Percentiles rank a stretch among this genome's conserved stretches.
phyloP scores from a whole-genome alignment of 2,329 filamentous ascomycete species.

The Balansia obtecta region DNA sequence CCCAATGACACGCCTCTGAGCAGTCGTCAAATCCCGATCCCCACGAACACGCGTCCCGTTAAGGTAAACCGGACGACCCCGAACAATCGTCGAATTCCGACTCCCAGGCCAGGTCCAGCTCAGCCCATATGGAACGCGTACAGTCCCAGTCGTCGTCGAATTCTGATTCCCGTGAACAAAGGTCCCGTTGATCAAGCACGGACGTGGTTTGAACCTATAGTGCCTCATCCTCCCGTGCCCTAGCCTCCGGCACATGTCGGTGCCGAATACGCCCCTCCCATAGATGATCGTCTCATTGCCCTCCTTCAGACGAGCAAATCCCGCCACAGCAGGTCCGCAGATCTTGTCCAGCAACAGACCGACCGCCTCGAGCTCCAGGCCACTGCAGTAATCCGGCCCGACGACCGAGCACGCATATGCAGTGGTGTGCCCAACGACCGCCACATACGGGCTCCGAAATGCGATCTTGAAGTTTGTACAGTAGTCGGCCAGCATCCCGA shows the following conservation, averaged over 20 bases:
- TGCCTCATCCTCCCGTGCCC: background rate
- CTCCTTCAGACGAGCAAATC: background rate
- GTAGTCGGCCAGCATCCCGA: background rate
- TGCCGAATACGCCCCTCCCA: background rate
- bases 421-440: background rate
- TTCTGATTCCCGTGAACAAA: background rate
- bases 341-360: background rate
- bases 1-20: background rate
- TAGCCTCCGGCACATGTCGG: background rate
- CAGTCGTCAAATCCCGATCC: background rate
- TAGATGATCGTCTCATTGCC: background rate
- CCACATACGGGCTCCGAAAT: background rate
- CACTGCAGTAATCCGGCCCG: background rate
- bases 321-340: background rate
- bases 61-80: background rate
- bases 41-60: background rate
- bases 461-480: background rate
- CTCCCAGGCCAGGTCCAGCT: too few species aligned
- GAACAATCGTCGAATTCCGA: too few species aligned
- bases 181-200: background rate
- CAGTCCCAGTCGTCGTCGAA: too few species aligned
- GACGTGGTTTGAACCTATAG: background rate
- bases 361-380: background rate
- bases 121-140: too few species aligned
- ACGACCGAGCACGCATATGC: constrained; percentile 2